Evolutionary conservation across 768 basidiomycete species (phyloP).

Genomic region (Phaeotremella skinneri): DNA sequence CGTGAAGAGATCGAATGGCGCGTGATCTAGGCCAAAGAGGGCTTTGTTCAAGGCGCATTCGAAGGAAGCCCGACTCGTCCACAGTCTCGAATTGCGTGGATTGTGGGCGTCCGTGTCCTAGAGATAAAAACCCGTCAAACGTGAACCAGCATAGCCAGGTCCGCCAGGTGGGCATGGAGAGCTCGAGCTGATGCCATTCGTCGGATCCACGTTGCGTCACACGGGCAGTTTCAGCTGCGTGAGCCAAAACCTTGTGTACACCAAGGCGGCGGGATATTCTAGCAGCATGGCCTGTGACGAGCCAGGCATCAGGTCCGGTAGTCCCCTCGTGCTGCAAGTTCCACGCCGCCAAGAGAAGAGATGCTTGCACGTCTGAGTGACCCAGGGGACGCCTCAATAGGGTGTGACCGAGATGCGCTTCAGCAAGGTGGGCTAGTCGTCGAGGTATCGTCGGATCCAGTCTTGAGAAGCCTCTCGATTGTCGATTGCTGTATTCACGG

Average conservation of each 20-base stretch:
- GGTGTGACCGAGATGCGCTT: conserved; percentile 9
- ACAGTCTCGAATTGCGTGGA: conserved; percentile 10
- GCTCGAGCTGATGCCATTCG: not conserved
- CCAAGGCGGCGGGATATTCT: conserved; percentile 10
- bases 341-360: conserved; percentile 11
- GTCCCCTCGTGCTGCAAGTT: conserved; percentile 6
- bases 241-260: not conserved
- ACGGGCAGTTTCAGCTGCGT: not conserved
- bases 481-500: conserved; percentile 18
- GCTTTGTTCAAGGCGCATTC: not conserved
- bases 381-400: conserved; percentile 9
- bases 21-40: not conserved
- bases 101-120: conserved; percentile 15
- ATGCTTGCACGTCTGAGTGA: conserved; percentile 14
- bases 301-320: conserved; percentile 18
- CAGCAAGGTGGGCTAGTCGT: conserved; percentile 11
- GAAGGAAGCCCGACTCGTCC: conserved; percentile 5
- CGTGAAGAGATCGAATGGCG: not conserved
- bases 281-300: conserved; percentile 12
- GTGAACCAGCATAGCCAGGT: conserved; percentile 15
- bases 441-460: conserved; percentile 18
- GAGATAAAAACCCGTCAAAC: conserved; percentile 12
- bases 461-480: conserved; percentile 3
- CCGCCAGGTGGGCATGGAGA: conserved; percentile 5
- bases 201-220: not conserved